Base-by-base conservation (phyloP, 345 rosid genomes). In the Bruguiera parviflora region DNA sequence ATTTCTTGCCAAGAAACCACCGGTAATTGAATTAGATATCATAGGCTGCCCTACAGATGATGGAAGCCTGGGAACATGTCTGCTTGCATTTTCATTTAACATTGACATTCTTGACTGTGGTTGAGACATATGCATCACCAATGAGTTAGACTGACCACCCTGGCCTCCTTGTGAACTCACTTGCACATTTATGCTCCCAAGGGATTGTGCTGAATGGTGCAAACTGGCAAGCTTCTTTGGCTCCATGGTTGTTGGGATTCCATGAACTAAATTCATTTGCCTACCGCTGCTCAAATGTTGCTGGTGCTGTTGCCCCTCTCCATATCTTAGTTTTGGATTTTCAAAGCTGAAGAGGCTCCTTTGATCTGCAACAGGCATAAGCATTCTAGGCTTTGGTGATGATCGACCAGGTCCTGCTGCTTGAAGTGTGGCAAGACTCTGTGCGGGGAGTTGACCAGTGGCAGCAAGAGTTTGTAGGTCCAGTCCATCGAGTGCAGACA, bases 351-450 rank as follows among this genome's bases (percentile, higher is more conserved):
- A 90, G 46, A 87, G 59, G 79, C 75, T 95, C 73, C 96, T 87
- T 63, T 88, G 99, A 68, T 95, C 96, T n/a, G 82, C 81, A 68
- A 84, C 72, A 1, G 98, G 79, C 73, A 84, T 69, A 0, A 89
- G 83, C 37, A 86, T 64, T 63, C 91, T 83, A 0, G 96, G 64
- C 75, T 89, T 92, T 47, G 79, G 69, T n/a, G 79, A 60, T 61
- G 93, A 65, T 67, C 88, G 74, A 53, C 87, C 89, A 78, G 92
- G 85, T 61, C 88, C 92, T 0, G 92, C 81, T 22, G 89, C 94
- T 80, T 95, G 97, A 61, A 95, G 87, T 31, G 93, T 87, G 27
- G 92, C 90, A 1, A 90, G 91, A 58, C 96, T 90, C 71, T 87
- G 96, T 13, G 91, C 84, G 5, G 93, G 93, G 57, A 95, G 84